phyloP scores from a whole-genome alignment of 1,284 basidiomycete species.

The Paramarasmius palmivorus region DNA sequence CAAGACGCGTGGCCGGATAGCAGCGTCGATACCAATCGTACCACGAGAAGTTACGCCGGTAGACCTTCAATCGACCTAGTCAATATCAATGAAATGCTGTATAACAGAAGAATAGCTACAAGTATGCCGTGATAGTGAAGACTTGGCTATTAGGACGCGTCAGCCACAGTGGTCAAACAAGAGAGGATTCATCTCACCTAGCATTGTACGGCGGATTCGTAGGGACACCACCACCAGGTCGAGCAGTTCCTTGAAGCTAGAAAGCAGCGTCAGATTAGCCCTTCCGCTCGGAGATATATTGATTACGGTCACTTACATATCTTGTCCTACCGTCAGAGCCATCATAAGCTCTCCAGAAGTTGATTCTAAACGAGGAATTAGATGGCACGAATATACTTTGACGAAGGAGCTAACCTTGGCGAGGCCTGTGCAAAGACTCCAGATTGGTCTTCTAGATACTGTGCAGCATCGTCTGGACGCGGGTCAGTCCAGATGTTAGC shows the following conservation, averaged over 20 bases:
- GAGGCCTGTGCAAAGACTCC: constrained; percentile 61
- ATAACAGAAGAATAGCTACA: constrained; percentile 33
- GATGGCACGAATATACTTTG: constrained; percentile 3
- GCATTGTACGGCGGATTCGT: constrained; percentile 54
- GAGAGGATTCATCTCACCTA: constrained; percentile 21
- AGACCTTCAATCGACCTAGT: constrained; percentile 32
- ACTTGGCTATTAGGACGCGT: constrained; percentile 36
- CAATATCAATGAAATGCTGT: constrained; percentile 4
- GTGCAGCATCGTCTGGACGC: constrained; percentile 51
- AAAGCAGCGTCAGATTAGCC: neutral
- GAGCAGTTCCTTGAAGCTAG: constrained; percentile 62
- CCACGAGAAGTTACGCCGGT: constrained; percentile 62
- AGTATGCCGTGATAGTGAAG: constrained; percentile 61
- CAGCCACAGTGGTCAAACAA: neutral
- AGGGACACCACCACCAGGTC: constrained; percentile 59
- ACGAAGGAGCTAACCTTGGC: constrained; percentile 39
- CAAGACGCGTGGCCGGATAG: constrained; percentile 46
- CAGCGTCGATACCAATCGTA: constrained; percentile 58
- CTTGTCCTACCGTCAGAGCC: constrained; percentile 49
- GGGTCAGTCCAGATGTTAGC: constrained; percentile 55
- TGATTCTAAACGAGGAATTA: constrained; percentile 36
- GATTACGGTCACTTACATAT: constrained; percentile 43
- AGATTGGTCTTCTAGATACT: constrained; percentile 51
- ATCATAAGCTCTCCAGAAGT: constrained; percentile 61
- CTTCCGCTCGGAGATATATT: no score